Conservation (phyloP, 768 basidiomycete genomes). For the Dioszegia crocea region DNA sequence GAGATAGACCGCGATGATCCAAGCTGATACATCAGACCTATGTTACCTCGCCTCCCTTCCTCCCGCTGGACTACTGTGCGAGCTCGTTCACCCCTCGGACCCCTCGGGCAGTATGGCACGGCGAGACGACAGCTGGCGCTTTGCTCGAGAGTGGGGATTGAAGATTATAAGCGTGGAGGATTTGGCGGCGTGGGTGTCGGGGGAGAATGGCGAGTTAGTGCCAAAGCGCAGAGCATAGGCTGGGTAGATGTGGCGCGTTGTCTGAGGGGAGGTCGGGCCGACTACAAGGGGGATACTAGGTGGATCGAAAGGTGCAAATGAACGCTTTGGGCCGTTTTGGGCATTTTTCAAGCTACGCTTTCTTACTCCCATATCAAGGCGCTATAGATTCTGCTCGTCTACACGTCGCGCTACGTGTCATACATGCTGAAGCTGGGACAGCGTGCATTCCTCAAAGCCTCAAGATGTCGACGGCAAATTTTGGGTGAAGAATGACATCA, state of each 20-base stretch:
- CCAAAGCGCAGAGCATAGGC: slow-evolving; percentile 7
- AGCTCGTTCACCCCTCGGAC: slow-evolving; percentile 85
- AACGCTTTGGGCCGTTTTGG: no score
- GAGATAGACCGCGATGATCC: no score
- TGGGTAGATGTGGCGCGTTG: background rate
- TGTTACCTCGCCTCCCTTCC: slow-evolving; percentile 69
- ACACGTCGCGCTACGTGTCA: no score
- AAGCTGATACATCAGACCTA: slow-evolving; percentile 58
- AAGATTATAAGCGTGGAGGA: slow-evolving; percentile 90
- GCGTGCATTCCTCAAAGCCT: no score
- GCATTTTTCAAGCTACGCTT: no score
- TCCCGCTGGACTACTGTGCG: slow-evolving; percentile 79
- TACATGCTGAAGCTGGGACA: no score
- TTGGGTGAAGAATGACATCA: background rate
- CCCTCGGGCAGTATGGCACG: slow-evolving; percentile 86
- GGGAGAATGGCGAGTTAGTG: slow-evolving; percentile 27
- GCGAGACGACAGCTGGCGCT: slow-evolving; percentile 83
- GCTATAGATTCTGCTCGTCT: no score
- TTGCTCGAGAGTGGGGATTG: slow-evolving; percentile 82
- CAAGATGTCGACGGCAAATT: no score
- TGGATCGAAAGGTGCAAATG: no score
- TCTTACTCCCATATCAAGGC: no score
- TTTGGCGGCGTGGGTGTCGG: slow-evolving; percentile 49
- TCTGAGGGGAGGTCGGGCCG: no score
- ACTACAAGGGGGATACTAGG: no score